Evolutionary conservation across 352 stramenopile species (phyloP), one percentile per base, ranked within the genome.

Genomic region (Elongisporangium senticosum): DNA sequence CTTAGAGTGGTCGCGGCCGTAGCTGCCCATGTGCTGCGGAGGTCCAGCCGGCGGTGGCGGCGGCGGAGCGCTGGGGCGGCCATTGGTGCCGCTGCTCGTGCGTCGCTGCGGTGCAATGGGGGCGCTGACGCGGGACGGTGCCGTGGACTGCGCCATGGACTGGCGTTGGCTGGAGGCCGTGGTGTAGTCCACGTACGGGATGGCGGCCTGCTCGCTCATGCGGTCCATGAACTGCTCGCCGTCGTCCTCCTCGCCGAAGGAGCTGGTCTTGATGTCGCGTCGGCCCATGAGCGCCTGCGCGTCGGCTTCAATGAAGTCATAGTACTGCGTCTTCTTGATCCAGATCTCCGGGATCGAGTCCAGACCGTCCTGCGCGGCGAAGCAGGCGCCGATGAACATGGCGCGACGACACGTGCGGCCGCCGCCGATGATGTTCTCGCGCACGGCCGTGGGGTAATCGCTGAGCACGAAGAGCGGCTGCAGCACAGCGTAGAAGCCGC

Each of bases 351-450:
- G 83, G 51, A 92, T 86, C 7, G 68, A 67, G 13, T 88, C 76
- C 20, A 90, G 59, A 0, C 83, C 83, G 52, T 90, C 83, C 59
- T 90, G 79, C 0, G 83, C 83, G 14, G 78, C 83, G 64, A 92
- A 92, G 59, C 83, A 92, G 21, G 83, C 83, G 50, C 83, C 83
- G 20, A 92, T 87, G 55, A 92, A 92, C 78, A 92, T 90, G 53
- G 83, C 77, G 10, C 83, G 79, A 2, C 83, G 83, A 17, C 83
- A 92, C 24, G 83, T 89, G 7, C 83, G 83, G 37, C 83, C 83
- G 24, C 83, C 83, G 43, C 83, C 83, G 21, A 92, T 87, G 53
- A 92, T 92, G 68, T 92, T 92, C 53, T 92, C 83, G 10, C 83
- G 79, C 28, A 92, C 80, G 8, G 83, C 83, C 14, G 83, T 90